Evolutionary conservation across 2,329 filamentous ascomycete species (phyloP), one percentile per base, ranked within the genome.

Genomic region (Paecilomyces fulvus): DNA sequence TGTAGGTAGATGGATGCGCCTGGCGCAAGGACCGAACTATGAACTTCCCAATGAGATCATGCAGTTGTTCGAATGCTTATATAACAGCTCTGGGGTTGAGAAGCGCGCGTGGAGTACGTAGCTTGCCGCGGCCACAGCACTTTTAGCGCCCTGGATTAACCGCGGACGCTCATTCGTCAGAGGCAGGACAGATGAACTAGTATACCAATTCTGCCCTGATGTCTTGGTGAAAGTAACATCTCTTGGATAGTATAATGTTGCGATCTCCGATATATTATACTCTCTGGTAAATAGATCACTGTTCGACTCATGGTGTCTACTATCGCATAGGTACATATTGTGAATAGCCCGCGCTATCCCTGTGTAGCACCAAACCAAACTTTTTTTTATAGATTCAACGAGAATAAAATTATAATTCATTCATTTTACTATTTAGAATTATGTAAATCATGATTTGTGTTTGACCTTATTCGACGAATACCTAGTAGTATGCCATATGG

Each of bases 1-100:
- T 51, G 59, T 64, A 17, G 28, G 28, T 58, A 53, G 5, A 43
- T 52, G 10, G 20, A 28, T 6, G 21, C 21, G 20, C 21, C 25
- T 49, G 48, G 17, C 48, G 48, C 14, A 14, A 12, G 25, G 6
- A 25, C 10, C 9, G 25, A 28, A 49, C 8, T 49, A n/a, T 49
- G 17, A 28, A 12, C 28, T 12, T 28, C 25, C 21, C 48, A 49
- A 49, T 25, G 21, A 25, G 48, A 23, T 14, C 48, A 49, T 49
- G 48, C n/a, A 49, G 21, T 49, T 14, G 48, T 20, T 49, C 12
- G 20, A 12, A 49, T 49, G 48, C 48, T 49, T 49, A 49, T 17
- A 28, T 49, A 17, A 17, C 33, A 43, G 33, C 33, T 17, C 33
- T n/a, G 33, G 33, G 33, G 14, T 17, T 9, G 33, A 43, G 33